phyloP scores from a whole-genome alignment of 345 rosid genomes.

The Brassica nigra region DNA sequence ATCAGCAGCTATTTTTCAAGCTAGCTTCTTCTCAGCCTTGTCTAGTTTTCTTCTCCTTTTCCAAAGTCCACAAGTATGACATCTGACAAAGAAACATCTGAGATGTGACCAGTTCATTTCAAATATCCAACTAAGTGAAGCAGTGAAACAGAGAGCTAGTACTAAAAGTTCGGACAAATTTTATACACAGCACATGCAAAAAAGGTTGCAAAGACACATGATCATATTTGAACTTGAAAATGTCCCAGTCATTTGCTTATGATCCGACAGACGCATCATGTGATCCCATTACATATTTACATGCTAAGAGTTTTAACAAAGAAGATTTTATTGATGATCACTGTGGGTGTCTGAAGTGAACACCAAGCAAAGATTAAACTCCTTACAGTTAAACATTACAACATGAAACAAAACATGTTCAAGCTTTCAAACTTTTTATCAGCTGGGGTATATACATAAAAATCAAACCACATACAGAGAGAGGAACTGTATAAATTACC shows the following conservation, averaged over 20 bases:
- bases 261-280: neutral
- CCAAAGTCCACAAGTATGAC: too few species aligned
- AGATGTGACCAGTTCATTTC: too few species aligned
- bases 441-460: conserved; percentile 29
- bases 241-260: neutral
- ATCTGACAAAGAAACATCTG: too few species aligned
- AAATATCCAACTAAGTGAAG: too few species aligned
- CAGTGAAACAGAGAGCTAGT: too few species aligned
- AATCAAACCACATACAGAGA: conserved; percentile 21
- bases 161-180: too few species aligned
- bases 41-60: too few species aligned
- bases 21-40: too few species aligned
- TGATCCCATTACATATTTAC: neutral
- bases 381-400: conserved; percentile 2
- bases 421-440: conserved; percentile 11
- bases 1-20: too few species aligned
- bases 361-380: neutral
- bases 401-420: conserved; percentile 18
- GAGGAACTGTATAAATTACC: conserved; percentile 6
- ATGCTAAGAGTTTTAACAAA: neutral
- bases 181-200: too few species aligned
- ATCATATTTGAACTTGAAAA: too few species aligned
- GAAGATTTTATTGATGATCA: neutral
- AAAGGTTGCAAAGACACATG: too few species aligned
- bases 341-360: neutral